Evolutionary conservation across 331 rosid species (phyloP), one percentile per base, ranked within the genome.

Genomic region (Saraca asoca): DNA sequence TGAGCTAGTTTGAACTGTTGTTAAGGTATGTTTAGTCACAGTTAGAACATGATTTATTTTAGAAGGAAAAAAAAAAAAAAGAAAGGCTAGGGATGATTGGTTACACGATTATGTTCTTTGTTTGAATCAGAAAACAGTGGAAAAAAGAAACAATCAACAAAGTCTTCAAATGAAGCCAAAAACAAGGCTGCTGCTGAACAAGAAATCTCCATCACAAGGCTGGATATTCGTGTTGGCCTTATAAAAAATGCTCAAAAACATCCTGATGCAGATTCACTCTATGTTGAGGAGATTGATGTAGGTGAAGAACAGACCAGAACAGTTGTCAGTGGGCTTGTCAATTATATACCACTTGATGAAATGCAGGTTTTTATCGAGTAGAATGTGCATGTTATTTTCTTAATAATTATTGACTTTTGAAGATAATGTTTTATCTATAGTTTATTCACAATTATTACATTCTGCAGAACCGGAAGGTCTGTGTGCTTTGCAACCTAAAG

Each of bases 301-400:
- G 98, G 98, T 12, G 98, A 93, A 73, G 87, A 70, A 51, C 85
- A 78, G 51, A 67, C 91, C 62, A 81, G 97, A 69, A 93, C 96
- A 6, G 98, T 93, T 63, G 98, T 93, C 66, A 90, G 97, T 71
- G 98, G 98, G 64, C 90, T 93, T 7, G 98, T 90, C 70, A 93
- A 86, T 60, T 81, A 73, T 76, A 90, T 90, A 64, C 96, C 96
- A 60, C 83, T 85, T 17, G 96, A 90, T 64, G 91, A 93, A 77
- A 90, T 93, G 95, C 95, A 93, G 98, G 98, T 94, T 67, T 66
- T 43, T 70, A 71, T 58, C 62, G 52, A 41, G 37, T 62, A 42
- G 43, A 62, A 64, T 18, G 38, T 43, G 42, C 15, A 1, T 76
- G 16, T 68, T 31, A 6, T 58, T 29, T 62, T 69, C 17, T 56